phyloP scores from a whole-genome alignment of 305 asterid species.

The Fraxinus dipetala region DNA sequence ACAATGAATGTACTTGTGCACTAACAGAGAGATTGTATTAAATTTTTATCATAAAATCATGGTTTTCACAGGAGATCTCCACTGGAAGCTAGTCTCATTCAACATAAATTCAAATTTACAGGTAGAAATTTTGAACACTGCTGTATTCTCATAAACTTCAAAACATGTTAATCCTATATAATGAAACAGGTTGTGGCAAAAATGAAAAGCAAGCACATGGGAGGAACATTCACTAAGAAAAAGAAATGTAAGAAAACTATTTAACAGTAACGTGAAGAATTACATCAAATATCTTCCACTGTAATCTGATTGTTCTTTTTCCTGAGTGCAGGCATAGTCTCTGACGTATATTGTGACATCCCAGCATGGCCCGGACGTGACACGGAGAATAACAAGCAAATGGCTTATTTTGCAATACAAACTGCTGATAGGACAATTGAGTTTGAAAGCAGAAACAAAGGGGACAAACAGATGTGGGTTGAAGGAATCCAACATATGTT shows the following conservation, averaged over 20 bases:
- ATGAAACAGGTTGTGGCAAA: constrained; percentile 70
- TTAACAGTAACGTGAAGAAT: background rate
- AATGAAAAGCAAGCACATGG: constrained; percentile 87
- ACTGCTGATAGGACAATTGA: constrained; percentile 71
- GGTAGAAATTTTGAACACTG: constrained; percentile 28
- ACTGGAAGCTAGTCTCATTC: constrained; percentile 80
- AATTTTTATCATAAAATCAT: constrained; percentile 11
- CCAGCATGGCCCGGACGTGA: constrained; percentile 79
- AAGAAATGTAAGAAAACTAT: constrained; percentile 58
- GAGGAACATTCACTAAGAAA: constrained; percentile 90
- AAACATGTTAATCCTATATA: background rate
- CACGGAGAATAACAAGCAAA: constrained; percentile 42
- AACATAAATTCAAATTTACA: constrained; percentile 63
- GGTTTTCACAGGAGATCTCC: constrained; percentile 72
- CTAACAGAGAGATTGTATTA: background rate
- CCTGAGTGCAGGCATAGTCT: constrained; percentile 47
- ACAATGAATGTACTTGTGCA: background rate
- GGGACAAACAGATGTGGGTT: constrained; percentile 69
- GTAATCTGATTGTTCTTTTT: background rate
- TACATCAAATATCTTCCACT: background rate
- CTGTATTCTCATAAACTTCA: background rate
- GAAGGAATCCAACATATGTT: constrained; percentile 76
- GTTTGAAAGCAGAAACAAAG: constrained; percentile 69
- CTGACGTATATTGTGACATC: constrained; percentile 53
- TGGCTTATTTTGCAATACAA: constrained; percentile 72